These are phyloP conservation scores for Aspergillus sp. DNA, from an alignment of 2,329 filamentous ascomycete species.

Conservation along the genomic window DNA sequence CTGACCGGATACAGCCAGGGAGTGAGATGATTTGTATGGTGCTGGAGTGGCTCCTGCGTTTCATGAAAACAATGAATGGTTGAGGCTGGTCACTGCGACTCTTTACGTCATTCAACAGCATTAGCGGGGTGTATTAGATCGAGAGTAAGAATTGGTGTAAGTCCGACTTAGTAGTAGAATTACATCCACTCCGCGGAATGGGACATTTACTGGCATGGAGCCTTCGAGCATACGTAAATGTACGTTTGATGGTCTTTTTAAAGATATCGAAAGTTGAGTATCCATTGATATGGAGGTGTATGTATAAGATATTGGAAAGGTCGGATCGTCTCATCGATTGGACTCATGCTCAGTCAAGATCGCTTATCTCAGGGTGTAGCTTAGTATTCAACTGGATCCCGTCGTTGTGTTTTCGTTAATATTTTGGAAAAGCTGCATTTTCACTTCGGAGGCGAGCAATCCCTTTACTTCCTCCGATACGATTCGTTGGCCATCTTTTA, in stretches of 20 bases:
- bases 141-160: no score
- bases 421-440: slow-evolving; percentile 51
- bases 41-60: no score
- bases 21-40: no score
- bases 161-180: no score
- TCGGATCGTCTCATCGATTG: not conserved
- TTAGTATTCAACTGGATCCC: slow-evolving; percentile 13
- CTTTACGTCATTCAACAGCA: no score
- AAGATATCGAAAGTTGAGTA: not conserved
- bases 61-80: no score
- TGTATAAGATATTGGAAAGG: not conserved
- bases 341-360: not conserved
- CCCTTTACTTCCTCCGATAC: slow-evolving; percentile 54
- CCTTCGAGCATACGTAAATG: not conserved
- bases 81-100: no score
- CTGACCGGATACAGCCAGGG: no score
- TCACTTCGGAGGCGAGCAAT: slow-evolving; percentile 50
- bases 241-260: not conserved
- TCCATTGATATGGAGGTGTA: not conserved
- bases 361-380: not conserved
- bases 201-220: no score
- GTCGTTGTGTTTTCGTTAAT: slow-evolving; percentile 31
- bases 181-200: no score
- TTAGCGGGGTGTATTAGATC: no score
- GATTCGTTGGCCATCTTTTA: slow-evolving; percentile 58